Conservation (phyloP, 2,329 filamentous ascomycete genomes). For the Nemania serpens region DNA sequence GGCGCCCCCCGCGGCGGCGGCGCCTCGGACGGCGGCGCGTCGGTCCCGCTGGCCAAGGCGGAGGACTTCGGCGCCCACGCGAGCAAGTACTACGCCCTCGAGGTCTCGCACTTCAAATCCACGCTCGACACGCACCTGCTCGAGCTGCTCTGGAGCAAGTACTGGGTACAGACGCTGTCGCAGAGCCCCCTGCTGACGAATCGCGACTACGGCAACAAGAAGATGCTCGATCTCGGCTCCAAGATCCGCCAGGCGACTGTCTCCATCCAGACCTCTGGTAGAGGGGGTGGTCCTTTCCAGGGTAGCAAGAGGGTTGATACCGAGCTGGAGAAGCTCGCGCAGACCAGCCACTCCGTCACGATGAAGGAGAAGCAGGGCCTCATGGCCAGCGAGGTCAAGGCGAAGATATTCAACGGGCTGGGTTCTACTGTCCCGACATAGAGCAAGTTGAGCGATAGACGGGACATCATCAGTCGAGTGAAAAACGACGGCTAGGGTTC, state of each 20-base stretch:
- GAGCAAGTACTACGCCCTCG: slow-evolving; percentile 86
- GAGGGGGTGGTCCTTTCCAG: slow-evolving; percentile 35
- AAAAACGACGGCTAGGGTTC: slow-evolving; percentile 8
- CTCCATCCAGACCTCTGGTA: slow-evolving; percentile 41
- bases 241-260: slow-evolving; percentile 73
- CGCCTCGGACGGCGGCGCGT: slow-evolving; percentile 34
- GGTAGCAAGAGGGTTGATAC: slow-evolving; percentile 25
- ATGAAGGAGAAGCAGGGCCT: slow-evolving; percentile 44
- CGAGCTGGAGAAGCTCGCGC: slow-evolving; percentile 39
- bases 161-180: slow-evolving; percentile 95
- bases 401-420: slow-evolving; percentile 41
- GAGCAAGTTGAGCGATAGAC: slow-evolving; percentile 8
- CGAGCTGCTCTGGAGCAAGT: slow-evolving; percentile 96
- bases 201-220: slow-evolving; percentile 88
- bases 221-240: slow-evolving; percentile 83
- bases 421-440: slow-evolving; percentile 19
- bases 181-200: slow-evolving; percentile 90
- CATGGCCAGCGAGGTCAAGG: slow-evolving; percentile 40
- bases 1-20: too few species aligned
- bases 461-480: background rate
- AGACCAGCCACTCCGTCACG: slow-evolving; percentile 39
- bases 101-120: slow-evolving; percentile 94
- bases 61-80: slow-evolving; percentile 95
- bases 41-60: slow-evolving; percentile 89
- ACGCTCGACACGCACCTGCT: slow-evolving; percentile 85